phyloP scores from a whole-genome alignment of 768 basidiomycete species.

The Lyophyllum shimeji region DNA sequence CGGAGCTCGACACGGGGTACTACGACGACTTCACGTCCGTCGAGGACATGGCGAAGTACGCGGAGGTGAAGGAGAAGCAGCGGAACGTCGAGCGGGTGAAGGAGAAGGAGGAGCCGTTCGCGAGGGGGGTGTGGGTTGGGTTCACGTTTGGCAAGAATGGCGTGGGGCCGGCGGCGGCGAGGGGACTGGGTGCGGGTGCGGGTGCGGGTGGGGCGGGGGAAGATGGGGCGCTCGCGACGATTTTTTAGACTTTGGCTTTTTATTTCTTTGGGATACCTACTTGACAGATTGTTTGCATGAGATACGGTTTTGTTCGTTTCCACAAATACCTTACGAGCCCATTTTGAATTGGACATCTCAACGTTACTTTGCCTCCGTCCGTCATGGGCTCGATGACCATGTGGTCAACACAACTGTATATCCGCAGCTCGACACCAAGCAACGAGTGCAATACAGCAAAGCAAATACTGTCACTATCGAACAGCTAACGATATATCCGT shows the following conservation, averaged over 20 bases:
- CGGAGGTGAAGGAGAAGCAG: constrained; percentile 97
- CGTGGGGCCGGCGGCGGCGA: constrained; percentile 58
- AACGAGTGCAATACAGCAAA: constrained; percentile 11
- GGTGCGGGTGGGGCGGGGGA: constrained; percentile 30
- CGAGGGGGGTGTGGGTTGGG: constrained; percentile 85
- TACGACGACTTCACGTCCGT: constrained; percentile 87
- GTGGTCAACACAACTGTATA: constrained; percentile 8
- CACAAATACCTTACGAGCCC: background rate
- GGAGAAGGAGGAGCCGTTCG: constrained; percentile 78
- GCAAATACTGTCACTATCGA: too few species aligned
- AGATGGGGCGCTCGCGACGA: constrained; percentile 56
- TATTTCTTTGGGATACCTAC: background rate
- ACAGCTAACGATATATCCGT: constrained; percentile 10
- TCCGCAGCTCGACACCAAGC: constrained; percentile 1
- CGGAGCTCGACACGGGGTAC: constrained; percentile 93
- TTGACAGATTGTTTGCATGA: background rate
- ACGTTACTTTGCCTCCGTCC: too few species aligned
- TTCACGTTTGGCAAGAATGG: constrained; percentile 92
- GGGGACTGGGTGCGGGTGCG: constrained; percentile 33
- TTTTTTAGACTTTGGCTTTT: constrained; percentile 38
- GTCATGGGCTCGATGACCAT: too few species aligned
- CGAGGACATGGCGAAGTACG: constrained; percentile 98
- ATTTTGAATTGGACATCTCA: background rate
- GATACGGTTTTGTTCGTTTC: background rate
- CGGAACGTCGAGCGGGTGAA: constrained; percentile 87